Base-by-base conservation (phyloP, 1,284 basidiomycete genomes). In the Sporisorium graminicola region DNA sequence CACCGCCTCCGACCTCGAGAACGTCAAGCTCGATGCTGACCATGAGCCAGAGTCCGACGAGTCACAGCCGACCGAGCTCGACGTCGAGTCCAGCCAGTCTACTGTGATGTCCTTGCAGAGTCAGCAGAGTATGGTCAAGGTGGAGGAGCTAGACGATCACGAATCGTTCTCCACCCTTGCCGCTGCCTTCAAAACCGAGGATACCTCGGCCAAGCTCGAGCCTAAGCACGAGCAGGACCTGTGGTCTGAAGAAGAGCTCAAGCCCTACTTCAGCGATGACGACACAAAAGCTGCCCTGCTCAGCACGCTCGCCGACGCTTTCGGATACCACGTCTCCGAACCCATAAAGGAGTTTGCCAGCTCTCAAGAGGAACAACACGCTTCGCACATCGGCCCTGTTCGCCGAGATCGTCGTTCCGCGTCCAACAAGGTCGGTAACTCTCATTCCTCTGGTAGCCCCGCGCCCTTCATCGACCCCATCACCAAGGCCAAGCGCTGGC, bases 401-500 rank as follows among this genome's bases (percentile, higher is more conserved):
- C 73, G 73, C n/a, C 73, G 73, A 8, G 58, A 75, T 10, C 64
- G 57, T 33, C 67, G 64, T 26, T 55, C 73, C 5, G 70, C 73
- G 49, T 67, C 73, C 37, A 49, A 6, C 73, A 75, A 75, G 44
- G 29, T 20, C 26, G 3, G n/a, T 3, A 40, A 18, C 18, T 7
- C 22, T 3, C n/a, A 37, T 10, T 40, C 60, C 29, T 66, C 64
- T 26, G 43, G 44, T 14, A 74, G 65, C 56, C 72, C 66, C 0
- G 66, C 62, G 3, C 72, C 73, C 58, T 29, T 60, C 64, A 42
- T 65, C 46, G 58, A 67, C 59, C 74, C 68, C 0, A 46, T 63
- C 46, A 60, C 61, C 63, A 63, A 74, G 40, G 55, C 63, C 57
- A 78, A 79, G 76, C 70, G 69, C 47, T 82, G 78, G 75, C 59